Evolutionary conservation across 2,329 filamentous ascomycete species (phyloP).

Genomic region (Cytospora leucostoma): DNA sequence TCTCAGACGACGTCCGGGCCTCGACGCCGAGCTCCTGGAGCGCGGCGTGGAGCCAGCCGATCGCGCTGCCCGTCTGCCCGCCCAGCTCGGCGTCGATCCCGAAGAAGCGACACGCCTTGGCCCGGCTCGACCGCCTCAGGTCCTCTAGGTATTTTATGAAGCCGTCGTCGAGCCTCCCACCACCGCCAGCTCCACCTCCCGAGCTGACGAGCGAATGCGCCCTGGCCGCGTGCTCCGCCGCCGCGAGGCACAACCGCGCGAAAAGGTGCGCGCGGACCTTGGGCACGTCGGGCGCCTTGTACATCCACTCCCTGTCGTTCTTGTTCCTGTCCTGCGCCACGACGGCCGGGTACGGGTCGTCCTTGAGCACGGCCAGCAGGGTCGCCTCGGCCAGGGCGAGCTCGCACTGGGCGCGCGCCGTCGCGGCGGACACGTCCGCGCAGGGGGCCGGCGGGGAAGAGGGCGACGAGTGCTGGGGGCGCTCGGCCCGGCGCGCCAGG

Average conservation of each 20-base stretch:
- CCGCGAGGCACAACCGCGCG: slow-evolving; percentile 82
- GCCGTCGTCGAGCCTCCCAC: slow-evolving; percentile 61
- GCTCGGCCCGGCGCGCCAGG: slow-evolving; percentile 59
- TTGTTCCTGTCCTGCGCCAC: slow-evolving; percentile 81
- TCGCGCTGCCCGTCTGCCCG: slow-evolving; percentile 78
- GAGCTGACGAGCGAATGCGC: slow-evolving; percentile 54
- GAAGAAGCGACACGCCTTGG: slow-evolving; percentile 86
- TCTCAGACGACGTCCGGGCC: slow-evolving; percentile 49
- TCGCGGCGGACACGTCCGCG: slow-evolving; percentile 55
- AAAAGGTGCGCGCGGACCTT: slow-evolving; percentile 88
- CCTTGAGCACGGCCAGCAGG: slow-evolving; percentile 85
- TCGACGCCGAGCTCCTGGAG: slow-evolving; percentile 72
- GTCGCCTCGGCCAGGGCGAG: slow-evolving; percentile 86
- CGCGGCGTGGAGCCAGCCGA: slow-evolving; percentile 83
- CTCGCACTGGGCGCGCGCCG: slow-evolving; percentile 58
- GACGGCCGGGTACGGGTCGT: slow-evolving; percentile 86
- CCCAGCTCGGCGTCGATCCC: slow-evolving; percentile 84
- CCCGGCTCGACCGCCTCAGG: slow-evolving; percentile 71
- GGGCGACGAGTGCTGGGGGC: slow-evolving; percentile 28
- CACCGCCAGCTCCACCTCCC: slow-evolving; percentile 33
- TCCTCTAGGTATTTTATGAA: slow-evolving; percentile 76
- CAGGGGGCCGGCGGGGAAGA: slow-evolving; percentile 45
- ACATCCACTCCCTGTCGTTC: slow-evolving; percentile 94
- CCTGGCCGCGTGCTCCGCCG: slow-evolving; percentile 81
- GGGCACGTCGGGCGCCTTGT: slow-evolving; percentile 81